Conservation (phyloP, 1,284 basidiomycete species). For the Puccinia horiana region DNA sequence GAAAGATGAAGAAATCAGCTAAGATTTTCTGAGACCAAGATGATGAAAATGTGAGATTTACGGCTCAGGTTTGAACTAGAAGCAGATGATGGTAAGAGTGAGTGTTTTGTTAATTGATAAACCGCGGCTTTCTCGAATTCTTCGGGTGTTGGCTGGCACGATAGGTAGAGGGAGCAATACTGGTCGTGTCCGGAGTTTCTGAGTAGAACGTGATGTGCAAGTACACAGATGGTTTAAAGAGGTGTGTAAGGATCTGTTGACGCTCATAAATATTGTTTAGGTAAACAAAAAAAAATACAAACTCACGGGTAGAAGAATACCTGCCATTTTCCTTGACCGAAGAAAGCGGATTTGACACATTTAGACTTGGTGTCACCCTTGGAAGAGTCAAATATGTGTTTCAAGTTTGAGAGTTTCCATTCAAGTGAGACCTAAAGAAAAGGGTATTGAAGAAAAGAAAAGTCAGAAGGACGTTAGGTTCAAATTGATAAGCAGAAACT, state of each 20-base stretch:
- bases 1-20: background rate
- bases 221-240: background rate
- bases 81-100: background rate
- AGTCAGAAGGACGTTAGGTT: background rate
- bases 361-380: conserved; percentile 58
- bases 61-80: conserved; percentile 14
- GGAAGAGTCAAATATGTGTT: conserved; percentile 58
- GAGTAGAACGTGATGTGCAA: background rate
- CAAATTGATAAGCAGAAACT: background rate
- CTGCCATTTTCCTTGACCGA: conserved; percentile 55
- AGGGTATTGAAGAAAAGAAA: background rate
- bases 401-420: conserved; percentile 57
- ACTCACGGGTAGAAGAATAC: conserved; percentile 55
- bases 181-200: conserved; percentile 50
- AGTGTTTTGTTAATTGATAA: conserved; percentile 26
- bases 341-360: conserved; percentile 57
- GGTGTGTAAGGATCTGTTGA: background rate
- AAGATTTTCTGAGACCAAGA: background rate
- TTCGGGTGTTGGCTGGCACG: conserved; percentile 55
- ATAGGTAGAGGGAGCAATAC: conserved; percentile 56
- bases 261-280: background rate
- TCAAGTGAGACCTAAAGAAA: conserved; percentile 54
- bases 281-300: background rate
- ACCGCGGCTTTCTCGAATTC: conserved; percentile 55
- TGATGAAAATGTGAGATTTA: background rate